Percentiles rank a stretch among this genome's conserved stretches.
Conservation (phyloP, 2,329 filamentous ascomycete species). For the Ambrosiella beaveri region DNA sequence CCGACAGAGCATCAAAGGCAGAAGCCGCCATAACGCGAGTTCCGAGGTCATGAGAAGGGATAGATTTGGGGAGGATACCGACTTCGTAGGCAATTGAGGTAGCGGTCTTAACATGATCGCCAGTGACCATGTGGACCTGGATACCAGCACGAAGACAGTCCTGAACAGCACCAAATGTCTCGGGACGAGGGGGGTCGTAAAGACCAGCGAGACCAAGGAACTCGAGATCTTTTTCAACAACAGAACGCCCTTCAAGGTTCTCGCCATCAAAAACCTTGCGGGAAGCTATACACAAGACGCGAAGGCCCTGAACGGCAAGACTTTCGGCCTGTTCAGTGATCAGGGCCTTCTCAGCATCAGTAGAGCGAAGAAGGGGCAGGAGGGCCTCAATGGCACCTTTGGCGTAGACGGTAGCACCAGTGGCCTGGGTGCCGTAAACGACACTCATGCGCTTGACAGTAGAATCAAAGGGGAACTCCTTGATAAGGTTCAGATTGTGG, state of each 20-base stretch:
- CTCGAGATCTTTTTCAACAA: conserved; percentile 37
- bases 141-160: conserved; percentile 45
- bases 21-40: conserved; percentile 42
- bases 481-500: conserved; percentile 30
- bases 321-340: conserved; percentile 34
- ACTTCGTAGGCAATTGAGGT: conserved; percentile 48
- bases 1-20: conserved; percentile 43
- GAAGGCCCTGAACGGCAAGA: conserved; percentile 45
- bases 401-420: conserved; percentile 30
- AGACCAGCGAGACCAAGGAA: conserved; percentile 57
- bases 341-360: conserved; percentile 28
- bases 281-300: conserved; percentile 49
- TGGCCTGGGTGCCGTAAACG: conserved; percentile 32
- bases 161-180: conserved; percentile 43
- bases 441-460: conserved; percentile 61
- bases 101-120: conserved; percentile 51
- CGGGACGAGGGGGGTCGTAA: conserved; percentile 53
- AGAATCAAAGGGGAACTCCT: conserved; percentile 58
- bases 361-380: conserved; percentile 31
- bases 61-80: conserved; percentile 33
- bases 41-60: conserved; percentile 22
- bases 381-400: conserved; percentile 44
- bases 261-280: conserved; percentile 24
- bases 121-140: conserved; percentile 52
- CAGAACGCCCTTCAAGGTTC: conserved; percentile 30